Conservation (phyloP, 805 yeast genomes). For the Yarrowia phangngaensis region DNA sequence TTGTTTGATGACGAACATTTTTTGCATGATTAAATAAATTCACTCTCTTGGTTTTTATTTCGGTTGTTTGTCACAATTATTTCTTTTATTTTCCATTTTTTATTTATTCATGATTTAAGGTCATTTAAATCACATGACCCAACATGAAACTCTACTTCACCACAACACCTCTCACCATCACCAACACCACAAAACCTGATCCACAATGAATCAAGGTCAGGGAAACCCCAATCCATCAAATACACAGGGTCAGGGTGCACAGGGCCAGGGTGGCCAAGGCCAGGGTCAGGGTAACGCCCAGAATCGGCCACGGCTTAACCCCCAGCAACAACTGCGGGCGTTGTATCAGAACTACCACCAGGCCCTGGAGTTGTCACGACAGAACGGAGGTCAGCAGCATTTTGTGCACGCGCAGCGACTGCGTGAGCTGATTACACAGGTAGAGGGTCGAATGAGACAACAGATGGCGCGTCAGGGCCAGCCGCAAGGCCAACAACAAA, state of each 20-base stretch:
- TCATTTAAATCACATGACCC: slow-evolving; percentile 21
- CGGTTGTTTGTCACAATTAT: too few relatives aligned
- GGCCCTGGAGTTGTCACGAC: slow-evolving; percentile 34
- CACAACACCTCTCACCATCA: slow-evolving; percentile 2
- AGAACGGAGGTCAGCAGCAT: slow-evolving; percentile 37
- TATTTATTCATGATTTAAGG: too few relatives aligned
- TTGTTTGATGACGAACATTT: too few relatives aligned
- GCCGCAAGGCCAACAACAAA: slow-evolving; percentile 4
- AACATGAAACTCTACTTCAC: slow-evolving; percentile 9
- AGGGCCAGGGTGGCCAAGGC: slow-evolving; percentile 7
- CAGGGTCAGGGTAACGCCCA: slow-evolving; percentile 21
- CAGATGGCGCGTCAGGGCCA: slow-evolving; percentile 32
- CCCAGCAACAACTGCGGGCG: slow-evolving; percentile 33
- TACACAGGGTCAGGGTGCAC: slow-evolving; percentile 20
- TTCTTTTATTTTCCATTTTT: too few relatives aligned
- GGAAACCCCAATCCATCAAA: slow-evolving; percentile 13
- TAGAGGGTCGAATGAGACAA: slow-evolving; percentile 31
- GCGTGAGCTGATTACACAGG: slow-evolving; percentile 32
- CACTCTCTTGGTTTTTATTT: too few relatives aligned
- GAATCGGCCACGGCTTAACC: slow-evolving; percentile 13
- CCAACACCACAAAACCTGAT: not conserved
- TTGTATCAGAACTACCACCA: slow-evolving; percentile 37
- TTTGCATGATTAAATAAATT: too few relatives aligned
- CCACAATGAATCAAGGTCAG: slow-evolving; percentile 23
- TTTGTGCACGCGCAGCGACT: slow-evolving; percentile 37